Evolutionary conservation across 306 rosid genomes (phyloP).

Genomic region (Fagus sylvatica): DNA sequence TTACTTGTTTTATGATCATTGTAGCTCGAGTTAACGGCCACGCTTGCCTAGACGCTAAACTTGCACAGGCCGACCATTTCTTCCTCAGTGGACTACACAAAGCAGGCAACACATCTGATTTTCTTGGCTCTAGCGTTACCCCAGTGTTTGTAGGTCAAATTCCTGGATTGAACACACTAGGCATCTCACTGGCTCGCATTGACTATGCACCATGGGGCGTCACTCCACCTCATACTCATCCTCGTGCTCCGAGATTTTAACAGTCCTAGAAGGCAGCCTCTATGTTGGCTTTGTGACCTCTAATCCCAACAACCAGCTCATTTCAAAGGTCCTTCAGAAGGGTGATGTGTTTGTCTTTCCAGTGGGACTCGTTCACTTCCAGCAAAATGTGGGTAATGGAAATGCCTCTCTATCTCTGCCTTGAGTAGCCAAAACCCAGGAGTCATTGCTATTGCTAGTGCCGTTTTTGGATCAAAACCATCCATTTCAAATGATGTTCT

Average conservation of each 20-base stretch:
- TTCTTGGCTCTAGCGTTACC: constrained; percentile 9
- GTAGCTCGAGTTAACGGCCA: constrained; percentile 14
- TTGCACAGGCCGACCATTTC: constrained; percentile 18
- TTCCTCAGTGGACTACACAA: constrained; percentile 19
- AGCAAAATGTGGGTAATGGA: constrained; percentile 21
- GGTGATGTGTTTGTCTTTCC: constrained; percentile 34
- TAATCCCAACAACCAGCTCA: constrained; percentile 20
- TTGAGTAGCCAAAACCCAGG: constrained; percentile 33
- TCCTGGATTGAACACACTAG: constrained; percentile 27
- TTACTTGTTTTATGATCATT: neutral
- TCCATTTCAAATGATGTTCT: constrained; percentile 13
- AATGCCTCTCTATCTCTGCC: constrained; percentile 19
- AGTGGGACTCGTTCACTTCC: constrained; percentile 17
- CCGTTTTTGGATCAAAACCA: constrained; percentile 20
- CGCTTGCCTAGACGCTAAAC: constrained; percentile 21
- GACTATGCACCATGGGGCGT: constrained; percentile 21
- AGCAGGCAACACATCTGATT: constrained; percentile 25
- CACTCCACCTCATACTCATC: constrained; percentile 24
- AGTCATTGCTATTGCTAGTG: constrained; percentile 20
- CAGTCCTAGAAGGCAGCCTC: constrained; percentile 11
- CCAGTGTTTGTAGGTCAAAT: constrained; percentile 24
- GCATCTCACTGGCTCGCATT: constrained; percentile 22
- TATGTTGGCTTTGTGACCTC: constrained; percentile 27
- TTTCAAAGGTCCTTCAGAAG: constrained; percentile 26
- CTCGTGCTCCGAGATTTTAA: constrained; percentile 27